Evolutionary conservation across 805 yeast species (phyloP), one percentile per base, ranked within the genome.

Genomic region (Zygotorulaspora danielsina): DNA sequence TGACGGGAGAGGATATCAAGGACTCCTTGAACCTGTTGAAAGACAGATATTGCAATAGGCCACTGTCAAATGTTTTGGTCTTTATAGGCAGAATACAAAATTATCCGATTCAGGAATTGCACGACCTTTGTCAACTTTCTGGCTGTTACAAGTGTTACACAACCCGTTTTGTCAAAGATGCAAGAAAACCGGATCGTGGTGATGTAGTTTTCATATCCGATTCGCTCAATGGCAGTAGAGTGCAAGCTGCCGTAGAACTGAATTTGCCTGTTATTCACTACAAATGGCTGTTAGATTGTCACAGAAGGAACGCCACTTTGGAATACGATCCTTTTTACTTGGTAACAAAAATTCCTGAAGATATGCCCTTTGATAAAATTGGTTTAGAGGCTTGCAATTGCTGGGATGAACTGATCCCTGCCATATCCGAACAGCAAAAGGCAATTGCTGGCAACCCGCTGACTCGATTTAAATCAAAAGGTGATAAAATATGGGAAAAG

Each of bases 271-370:
- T 71, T 2, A 70, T 72, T 2, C 64, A 64, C 40, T 67, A 69
- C 6, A 55, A 62, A 34, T 75, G 78, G 78, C 36, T 74, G 10
- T 22, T 53, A 3, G 69, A 70, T 41, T 67, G 74, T 34, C 42
- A 64, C 2, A 56, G 53, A 33, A 54, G 73, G 40, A 61, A 64
- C n/a, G 72, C 70, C 1, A 63, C 65, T 11, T 45, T 73, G 28
- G 60, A 61, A 12, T 69, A 59, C 20, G 51, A 53, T n/a, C 59
- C 63, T n/a, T 68, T 58, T 48, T 52, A 58, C 34, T 45, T 59
- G 18, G 22, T 38, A 0, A 32, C 44, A 5, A 50, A 49, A 9
- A 22, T 52, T 9, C 40, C 42, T 11, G 29, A 25, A 16, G 32
- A 35, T 10, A 38, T 33, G 12, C 46, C 55, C 2, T 53, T 39